A percentile compares a stretch with the other conserved stretches of the same genome.
phyloP scores from a whole-genome alignment of 1,139 yeast genomes.

The Protomyces macrosporus region DNA sequence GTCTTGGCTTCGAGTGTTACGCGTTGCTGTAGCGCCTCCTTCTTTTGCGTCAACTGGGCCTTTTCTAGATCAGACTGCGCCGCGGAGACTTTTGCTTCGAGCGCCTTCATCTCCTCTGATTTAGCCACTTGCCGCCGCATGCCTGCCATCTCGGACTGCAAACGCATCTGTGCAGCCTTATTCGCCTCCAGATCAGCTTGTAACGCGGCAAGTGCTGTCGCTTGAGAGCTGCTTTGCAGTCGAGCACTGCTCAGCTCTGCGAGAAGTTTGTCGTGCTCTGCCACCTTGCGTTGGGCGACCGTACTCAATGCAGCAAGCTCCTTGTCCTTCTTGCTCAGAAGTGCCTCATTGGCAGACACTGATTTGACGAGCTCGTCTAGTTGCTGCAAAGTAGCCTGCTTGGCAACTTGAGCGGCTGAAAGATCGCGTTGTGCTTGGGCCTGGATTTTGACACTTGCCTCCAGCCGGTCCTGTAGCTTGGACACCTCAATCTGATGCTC shows the following conservation, averaged over 20 bases:
- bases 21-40: neutral
- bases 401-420: neutral
- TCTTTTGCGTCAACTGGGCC: neutral
- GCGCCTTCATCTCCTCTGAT: neutral
- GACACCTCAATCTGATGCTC: neutral
- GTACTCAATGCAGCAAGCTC: constrained; percentile 5
- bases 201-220: neutral
- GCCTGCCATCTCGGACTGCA: neutral
- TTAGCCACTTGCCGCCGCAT: neutral
- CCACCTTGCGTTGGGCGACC: neutral
- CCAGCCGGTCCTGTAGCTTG: neutral
- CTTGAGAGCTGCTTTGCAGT: neutral
- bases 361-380: constrained; percentile 14
- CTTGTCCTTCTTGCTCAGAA: constrained; percentile 10
- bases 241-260: neutral
- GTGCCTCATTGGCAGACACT: constrained; percentile 1
- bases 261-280: neutral
- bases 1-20: neutral
- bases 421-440: neutral
- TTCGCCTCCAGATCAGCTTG: neutral
- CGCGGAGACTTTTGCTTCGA: neutral
- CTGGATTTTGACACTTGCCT: neutral
- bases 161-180: neutral
- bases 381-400: constrained; percentile 2
- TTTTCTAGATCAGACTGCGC: neutral